Percentiles rank a stretch among this genome's conserved stretches.
Conservation (phyloP, 805 yeast species). For the Torulaspora maleeae region DNA sequence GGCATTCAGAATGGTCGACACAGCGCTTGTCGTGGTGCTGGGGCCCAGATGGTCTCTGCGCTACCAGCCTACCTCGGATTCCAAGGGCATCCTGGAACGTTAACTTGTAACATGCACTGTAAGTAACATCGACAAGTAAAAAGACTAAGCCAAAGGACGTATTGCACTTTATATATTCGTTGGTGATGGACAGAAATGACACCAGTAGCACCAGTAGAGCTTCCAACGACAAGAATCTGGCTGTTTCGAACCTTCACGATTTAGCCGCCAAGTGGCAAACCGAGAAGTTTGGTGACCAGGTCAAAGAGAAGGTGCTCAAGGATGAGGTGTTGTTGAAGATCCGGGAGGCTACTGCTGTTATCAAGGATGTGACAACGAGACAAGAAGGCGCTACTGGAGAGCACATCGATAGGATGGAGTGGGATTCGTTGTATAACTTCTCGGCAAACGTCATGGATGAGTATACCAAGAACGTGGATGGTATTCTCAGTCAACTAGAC, state of each 20-base stretch:
- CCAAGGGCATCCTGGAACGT: constrained; percentile 27
- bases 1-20: constrained; percentile 55
- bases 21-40: constrained; percentile 43
- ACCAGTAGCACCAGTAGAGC: not conserved
- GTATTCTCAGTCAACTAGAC: constrained; percentile 22
- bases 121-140: not conserved
- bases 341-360: constrained; percentile 15
- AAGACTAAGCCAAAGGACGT: not conserved
- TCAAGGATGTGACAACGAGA: constrained; percentile 10
- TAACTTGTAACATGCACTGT: not conserved
- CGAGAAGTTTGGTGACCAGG: constrained; percentile 11
- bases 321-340: constrained; percentile 19
- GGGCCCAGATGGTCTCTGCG: constrained; percentile 52
- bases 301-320: constrained; percentile 15
- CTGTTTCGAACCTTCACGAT: constrained; percentile 5
- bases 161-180: not conserved
- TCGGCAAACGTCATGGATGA: constrained; percentile 31
- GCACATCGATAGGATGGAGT: constrained; percentile 21
- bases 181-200: not conserved
- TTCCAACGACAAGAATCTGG: not conserved
- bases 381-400: constrained; percentile 5
- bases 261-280: constrained; percentile 30
- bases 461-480: constrained; percentile 28
- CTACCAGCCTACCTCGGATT: constrained; percentile 29
- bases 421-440: constrained; percentile 31